A percentile compares a stretch with the other conserved stretches of the same genome.
These are phyloP conservation scores for Lagenaria siceraria DNA, from an alignment of 306 rosid genomes.

Conservation along the genomic window DNA sequence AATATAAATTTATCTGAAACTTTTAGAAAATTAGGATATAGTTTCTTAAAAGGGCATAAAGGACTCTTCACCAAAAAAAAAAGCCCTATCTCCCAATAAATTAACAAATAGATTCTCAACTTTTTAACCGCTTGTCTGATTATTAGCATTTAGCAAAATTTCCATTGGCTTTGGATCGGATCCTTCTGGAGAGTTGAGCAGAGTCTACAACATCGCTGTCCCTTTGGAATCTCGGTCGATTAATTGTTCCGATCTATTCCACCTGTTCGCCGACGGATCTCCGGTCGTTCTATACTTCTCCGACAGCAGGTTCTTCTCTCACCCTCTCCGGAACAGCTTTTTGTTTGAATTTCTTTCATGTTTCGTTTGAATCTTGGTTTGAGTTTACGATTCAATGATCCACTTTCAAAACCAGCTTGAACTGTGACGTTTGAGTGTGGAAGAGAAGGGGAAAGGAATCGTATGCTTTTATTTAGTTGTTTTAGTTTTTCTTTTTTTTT, in stretches of 20 bases:
- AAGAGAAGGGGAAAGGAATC: neutral
- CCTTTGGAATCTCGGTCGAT: neutral
- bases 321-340: neutral
- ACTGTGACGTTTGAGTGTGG: neutral
- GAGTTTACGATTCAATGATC: neutral
- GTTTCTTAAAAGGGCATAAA: too few species aligned
- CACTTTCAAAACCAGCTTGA: neutral
- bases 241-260: neutral
- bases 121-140: too few species aligned
- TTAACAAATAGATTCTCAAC: too few species aligned
- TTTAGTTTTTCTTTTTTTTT: neutral
- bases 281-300: neutral
- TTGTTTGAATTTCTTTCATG: neutral
- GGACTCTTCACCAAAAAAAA: too few species aligned
- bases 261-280: neutral
- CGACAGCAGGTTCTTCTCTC: conserved; percentile 2
- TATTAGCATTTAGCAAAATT: too few species aligned
- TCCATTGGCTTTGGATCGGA: neutral
- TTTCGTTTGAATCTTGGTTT: neutral
- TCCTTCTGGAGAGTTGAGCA: neutral
- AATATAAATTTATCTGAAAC: too few species aligned
- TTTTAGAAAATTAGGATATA: too few species aligned
- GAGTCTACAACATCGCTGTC: neutral
- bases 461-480: neutral
- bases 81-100: too few species aligned